Conservation (phyloP, 2,329 filamentous ascomycete genomes). For the Paraphaeosphaeria sporulosa region DNA sequence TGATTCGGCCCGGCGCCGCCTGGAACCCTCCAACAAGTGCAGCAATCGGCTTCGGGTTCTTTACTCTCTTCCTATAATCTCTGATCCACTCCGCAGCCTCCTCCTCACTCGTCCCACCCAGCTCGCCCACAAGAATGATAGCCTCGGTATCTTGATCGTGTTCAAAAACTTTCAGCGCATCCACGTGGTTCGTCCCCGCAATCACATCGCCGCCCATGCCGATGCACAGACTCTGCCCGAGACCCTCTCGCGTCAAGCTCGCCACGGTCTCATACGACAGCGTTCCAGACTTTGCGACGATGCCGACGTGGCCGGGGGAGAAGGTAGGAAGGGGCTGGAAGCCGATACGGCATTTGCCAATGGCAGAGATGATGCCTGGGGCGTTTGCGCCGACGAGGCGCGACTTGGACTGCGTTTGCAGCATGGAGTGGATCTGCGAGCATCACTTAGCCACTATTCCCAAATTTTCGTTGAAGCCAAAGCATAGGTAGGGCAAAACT, state of each 20-base stretch:
- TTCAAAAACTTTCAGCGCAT: conserved; percentile 72
- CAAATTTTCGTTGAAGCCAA: background rate
- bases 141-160: conserved; percentile 73
- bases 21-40: conserved; percentile 73
- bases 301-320: conserved; percentile 72
- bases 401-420: conserved; percentile 74
- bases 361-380: conserved; percentile 79
- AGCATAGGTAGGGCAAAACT: conserved; percentile 22
- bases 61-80: conserved; percentile 65
- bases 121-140: conserved; percentile 76
- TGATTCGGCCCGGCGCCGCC: conserved; percentile 70
- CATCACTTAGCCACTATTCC: too few species aligned
- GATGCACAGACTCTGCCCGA: conserved; percentile 79
- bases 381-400: conserved; percentile 82
- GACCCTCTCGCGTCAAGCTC: conserved; percentile 73
- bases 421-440: conserved; percentile 69
- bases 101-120: conserved; percentile 73
- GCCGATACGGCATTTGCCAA: conserved; percentile 73
- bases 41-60: conserved; percentile 76
- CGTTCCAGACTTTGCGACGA: conserved; percentile 82
- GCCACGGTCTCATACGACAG: conserved; percentile 82
- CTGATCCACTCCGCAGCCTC: conserved; percentile 78
- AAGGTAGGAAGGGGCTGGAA: conserved; percentile 81
- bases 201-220: conserved; percentile 80
- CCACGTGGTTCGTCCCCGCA: conserved; percentile 76